Conservation (phyloP, 495 filamentous ascomycete species). For the Daldinia grandis region DNA sequence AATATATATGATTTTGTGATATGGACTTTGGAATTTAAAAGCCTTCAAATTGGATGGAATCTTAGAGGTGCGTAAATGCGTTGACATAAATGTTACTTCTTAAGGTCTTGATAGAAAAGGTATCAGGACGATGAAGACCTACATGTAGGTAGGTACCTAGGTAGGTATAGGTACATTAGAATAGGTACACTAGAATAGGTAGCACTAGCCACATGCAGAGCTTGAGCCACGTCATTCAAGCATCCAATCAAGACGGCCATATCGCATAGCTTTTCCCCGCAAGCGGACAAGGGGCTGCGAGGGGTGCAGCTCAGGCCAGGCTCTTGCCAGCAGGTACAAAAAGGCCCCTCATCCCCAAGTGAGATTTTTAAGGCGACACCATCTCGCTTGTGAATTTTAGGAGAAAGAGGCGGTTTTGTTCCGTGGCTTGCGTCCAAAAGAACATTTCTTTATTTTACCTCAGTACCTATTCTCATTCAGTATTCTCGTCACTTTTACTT, state of each 20-base stretch:
- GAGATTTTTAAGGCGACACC: slow-evolving; percentile 33
- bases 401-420: slow-evolving; percentile 28
- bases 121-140: no score
- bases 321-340: slow-evolving; percentile 41
- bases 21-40: background rate
- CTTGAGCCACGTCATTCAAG: slow-evolving; percentile 23
- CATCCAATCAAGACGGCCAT: slow-evolving; percentile 12
- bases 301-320: slow-evolving; percentile 31
- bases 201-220: slow-evolving; percentile 7
- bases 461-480: no score
- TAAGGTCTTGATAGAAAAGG: background rate
- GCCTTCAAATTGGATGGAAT: background rate
- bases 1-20: background rate
- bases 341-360: slow-evolving; percentile 41
- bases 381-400: slow-evolving; percentile 33
- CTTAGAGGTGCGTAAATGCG: background rate
- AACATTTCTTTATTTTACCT: slow-evolving; percentile 10
- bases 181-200: background rate
- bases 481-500: background rate
- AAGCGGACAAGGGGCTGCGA: slow-evolving; percentile 35
- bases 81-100: background rate
- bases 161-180: no score
- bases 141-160: no score
- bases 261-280: slow-evolving; percentile 31
- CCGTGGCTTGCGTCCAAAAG: slow-evolving; percentile 21